phyloP scores from a whole-genome alignment of 176 grass and related monocot genomes.

The Bromus sterilis region DNA sequence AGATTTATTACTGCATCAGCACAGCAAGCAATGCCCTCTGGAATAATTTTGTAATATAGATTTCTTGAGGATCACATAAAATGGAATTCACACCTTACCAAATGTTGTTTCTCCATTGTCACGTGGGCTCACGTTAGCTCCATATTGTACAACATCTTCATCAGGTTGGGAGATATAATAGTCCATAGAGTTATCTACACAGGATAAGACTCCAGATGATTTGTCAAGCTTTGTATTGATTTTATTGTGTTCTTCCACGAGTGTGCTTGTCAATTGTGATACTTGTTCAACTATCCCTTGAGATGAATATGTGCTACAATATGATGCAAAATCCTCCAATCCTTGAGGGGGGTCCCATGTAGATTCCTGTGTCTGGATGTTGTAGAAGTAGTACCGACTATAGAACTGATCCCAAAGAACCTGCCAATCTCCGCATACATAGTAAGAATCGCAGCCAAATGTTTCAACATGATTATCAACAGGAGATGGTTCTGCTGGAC shows the following conservation, averaged over 20 bases:
- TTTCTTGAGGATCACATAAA: not conserved
- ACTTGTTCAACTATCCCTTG: not conserved
- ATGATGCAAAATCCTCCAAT: conserved; percentile 53
- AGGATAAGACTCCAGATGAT: not conserved
- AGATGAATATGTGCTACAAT: conserved; percentile 27
- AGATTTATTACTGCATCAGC: not conserved
- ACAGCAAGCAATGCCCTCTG: not conserved
- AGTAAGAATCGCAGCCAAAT: conserved; percentile 28
- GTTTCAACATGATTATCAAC: conserved; percentile 16
- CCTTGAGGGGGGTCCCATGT: conserved; percentile 78
- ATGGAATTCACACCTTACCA: conserved; percentile 11
- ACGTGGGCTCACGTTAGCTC: not conserved
- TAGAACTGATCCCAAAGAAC: conserved; percentile 82
- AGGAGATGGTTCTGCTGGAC: conserved; percentile 28
- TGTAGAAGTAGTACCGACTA: conserved; percentile 69
- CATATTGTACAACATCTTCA: conserved; percentile 3
- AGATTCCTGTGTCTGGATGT: conserved; percentile 64
- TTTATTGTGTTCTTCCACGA: conserved; percentile 25
- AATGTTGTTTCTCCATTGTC: conserved; percentile 16
- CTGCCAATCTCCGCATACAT: conserved; percentile 68
- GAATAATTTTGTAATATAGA: not conserved
- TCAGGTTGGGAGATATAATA: not conserved
- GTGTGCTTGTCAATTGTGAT: conserved; percentile 22
- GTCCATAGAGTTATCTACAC: not conserved
- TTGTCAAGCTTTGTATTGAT: not conserved